These are phyloP conservation scores for Phytophthora foliorum DNA, from an alignment of 352 stramenopile species.

Conservation along the genomic window DNA sequence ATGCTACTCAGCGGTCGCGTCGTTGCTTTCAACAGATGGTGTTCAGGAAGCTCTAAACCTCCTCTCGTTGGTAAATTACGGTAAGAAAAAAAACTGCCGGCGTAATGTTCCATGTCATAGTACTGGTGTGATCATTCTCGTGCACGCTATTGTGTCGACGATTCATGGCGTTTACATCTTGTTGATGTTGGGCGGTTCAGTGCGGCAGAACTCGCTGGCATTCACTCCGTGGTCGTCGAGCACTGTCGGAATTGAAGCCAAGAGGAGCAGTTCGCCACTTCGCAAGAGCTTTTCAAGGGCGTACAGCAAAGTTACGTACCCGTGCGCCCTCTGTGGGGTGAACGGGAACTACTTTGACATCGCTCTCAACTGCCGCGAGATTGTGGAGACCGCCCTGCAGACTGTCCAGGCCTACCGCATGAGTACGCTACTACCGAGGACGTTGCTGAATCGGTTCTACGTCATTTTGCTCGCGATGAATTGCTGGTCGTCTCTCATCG, in stretches of 20 bases:
- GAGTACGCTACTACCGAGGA: conserved; percentile 32
- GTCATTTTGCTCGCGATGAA: conserved; percentile 36
- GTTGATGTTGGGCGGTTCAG: conserved; percentile 17
- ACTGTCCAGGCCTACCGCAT: conserved; percentile 39
- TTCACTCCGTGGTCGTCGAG: conserved; percentile 31
- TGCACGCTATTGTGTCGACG: conserved; percentile 31
- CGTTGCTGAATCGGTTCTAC: conserved; percentile 44
- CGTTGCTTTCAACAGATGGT: no score
- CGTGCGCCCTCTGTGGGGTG: conserved; percentile 27
- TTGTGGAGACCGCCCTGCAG: conserved; percentile 38
- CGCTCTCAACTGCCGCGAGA: conserved; percentile 26
- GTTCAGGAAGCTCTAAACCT: no score
- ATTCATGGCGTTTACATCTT: conserved; percentile 37
- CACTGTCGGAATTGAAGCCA: background rate
- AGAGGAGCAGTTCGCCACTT: conserved; percentile 4
- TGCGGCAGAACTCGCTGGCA: conserved; percentile 10
- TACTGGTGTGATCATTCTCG: no score
- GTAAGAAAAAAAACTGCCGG: no score
- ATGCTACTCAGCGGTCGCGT: no score
- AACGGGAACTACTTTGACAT: conserved; percentile 37
- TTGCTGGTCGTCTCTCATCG: conserved; percentile 31
- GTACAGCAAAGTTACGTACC: conserved; percentile 13
- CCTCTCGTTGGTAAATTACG: no score
- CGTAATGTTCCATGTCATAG: no score
- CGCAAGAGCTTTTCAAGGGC: conserved; percentile 2